Evolutionary conservation across 257 asterid species (phyloP).

Genomic region (Salvia splendens): DNA sequence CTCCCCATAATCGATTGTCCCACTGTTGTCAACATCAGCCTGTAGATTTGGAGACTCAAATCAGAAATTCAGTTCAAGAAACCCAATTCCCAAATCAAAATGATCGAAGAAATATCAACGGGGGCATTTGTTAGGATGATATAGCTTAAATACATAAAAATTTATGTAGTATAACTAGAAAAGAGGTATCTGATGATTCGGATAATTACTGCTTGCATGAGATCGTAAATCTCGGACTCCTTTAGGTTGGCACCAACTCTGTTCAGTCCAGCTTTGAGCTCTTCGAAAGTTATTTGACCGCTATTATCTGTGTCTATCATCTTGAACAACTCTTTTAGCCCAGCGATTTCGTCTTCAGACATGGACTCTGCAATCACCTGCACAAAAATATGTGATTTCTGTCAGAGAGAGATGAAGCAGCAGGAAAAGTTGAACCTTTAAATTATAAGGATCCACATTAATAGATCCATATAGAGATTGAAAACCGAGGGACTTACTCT

Average conservation of each 20-base stretch:
- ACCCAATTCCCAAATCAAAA: too few relatives aligned
- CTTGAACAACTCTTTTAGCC: conserved; percentile 78
- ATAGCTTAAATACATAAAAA: too few relatives aligned
- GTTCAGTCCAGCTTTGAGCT: conserved; percentile 79
- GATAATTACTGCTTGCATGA: conserved; percentile 73
- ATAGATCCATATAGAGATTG: too few relatives aligned
- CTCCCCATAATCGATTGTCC: conserved; percentile 91
- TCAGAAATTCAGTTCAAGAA: too few relatives aligned
- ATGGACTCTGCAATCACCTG: conserved; percentile 89
- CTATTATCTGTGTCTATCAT: conserved; percentile 89
- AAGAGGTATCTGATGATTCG: background rate
- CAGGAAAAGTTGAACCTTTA: too few relatives aligned
- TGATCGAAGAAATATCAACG: too few relatives aligned
- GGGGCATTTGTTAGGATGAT: too few relatives aligned
- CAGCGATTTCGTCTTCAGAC: conserved; percentile 94
- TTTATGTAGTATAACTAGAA: too few relatives aligned
- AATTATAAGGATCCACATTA: too few relatives aligned
- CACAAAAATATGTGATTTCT: background rate
- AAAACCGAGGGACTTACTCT: too few relatives aligned
- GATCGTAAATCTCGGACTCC: conserved; percentile 90
- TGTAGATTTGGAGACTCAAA: conserved; percentile 31
- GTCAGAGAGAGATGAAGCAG: too few relatives aligned
- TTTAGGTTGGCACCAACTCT: conserved; percentile 83
- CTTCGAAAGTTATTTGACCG: conserved; percentile 87
- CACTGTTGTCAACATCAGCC: conserved; percentile 92